Evolutionary conservation across 495 filamentous ascomycete species (phyloP).

Genomic region (Tuber calosporum): DNA sequence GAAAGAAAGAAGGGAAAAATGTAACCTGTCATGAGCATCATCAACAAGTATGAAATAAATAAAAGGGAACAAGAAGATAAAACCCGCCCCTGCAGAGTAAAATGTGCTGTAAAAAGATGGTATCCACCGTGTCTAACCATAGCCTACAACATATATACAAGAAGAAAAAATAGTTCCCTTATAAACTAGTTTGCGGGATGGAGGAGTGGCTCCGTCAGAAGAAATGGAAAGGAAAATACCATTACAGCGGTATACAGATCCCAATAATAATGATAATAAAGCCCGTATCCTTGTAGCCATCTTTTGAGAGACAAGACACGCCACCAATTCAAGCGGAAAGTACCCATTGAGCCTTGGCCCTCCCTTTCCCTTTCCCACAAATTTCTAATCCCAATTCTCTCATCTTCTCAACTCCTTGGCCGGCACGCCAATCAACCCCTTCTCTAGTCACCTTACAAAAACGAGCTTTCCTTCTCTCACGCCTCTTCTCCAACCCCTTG

Average conservation of each 20-base stretch:
- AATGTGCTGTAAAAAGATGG: conserved; percentile 11
- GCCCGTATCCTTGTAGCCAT: conserved; percentile 14
- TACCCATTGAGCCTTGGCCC: conserved; percentile 63
- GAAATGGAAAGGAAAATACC: conserved; percentile 19
- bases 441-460: conserved; percentile 49
- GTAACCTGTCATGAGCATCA: conserved; percentile 38
- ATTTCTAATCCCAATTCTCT: conserved; percentile 82
- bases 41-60: conserved; percentile 26
- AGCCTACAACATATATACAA: conserved; percentile 45
- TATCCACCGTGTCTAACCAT: conserved; percentile 35
- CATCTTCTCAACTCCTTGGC: conserved; percentile 89
- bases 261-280: conserved; percentile 25
- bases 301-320: conserved; percentile 16
- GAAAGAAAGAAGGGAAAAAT: conserved; percentile 41
- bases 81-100: conserved; percentile 8
- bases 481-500: conserved; percentile 88
- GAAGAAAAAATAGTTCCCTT: conserved; percentile 37
- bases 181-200: conserved; percentile 20
- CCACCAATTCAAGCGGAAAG: conserved; percentile 55
- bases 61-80: conserved; percentile 12
- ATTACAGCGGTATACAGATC: background rate
- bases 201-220: conserved; percentile 26
- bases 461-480: conserved; percentile 64
- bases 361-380: conserved; percentile 65
- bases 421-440: conserved; percentile 60